Evolutionary conservation across 768 basidiomycete species (phyloP), one percentile per base, ranked within the genome.

Genomic region (Suillus americanus): DNA sequence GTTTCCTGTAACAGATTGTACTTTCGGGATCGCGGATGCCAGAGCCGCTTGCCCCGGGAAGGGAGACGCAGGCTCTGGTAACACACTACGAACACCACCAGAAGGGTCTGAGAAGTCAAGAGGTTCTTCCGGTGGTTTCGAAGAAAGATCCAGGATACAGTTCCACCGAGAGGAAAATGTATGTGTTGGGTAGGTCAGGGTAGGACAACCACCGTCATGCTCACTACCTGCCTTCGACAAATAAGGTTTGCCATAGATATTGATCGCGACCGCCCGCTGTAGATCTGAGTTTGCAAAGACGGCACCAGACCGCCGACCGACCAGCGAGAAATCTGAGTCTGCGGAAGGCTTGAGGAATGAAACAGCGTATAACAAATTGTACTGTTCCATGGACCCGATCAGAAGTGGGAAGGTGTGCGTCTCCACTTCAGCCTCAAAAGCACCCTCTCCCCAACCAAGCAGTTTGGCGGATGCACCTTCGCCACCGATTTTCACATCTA

Each of bases 91-190:
- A 61, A 70, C 66, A 16, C 33, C 61, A 50, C 41, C 67, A 62
- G 62, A 59, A 25, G 62, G 54, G 60, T 66, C 71, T 37, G 64
- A 65, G 35, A 68, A 61, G 62, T 67, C 67, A 57, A 37, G 43
- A 51, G 69, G 66, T 67, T 69, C 67, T 65, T 75, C 67, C 38
- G 38, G 68, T 25, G 68, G 69, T 59, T 70, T 75, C 3, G 83
- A 70, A 2, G 84, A 78, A n/a, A 97, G 81, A 73, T 96, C 93
- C 23, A 97, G 85, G 2, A 92, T 80, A 68, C 94, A 95, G 68
- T 94, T 97, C 95, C 95, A 97, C 37, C 89, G 81, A 1, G 95
- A 95, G 0, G 88, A 85, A 75, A 95, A 97, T 0, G 86, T 81
- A 14, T 78, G 79, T 9, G 95, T 93, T 0, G 91, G 93, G 68